phyloP scores from a whole-genome alignment of 192 early-diverging fungal genomes.

The Rhizoclosmatium sp. region DNA sequence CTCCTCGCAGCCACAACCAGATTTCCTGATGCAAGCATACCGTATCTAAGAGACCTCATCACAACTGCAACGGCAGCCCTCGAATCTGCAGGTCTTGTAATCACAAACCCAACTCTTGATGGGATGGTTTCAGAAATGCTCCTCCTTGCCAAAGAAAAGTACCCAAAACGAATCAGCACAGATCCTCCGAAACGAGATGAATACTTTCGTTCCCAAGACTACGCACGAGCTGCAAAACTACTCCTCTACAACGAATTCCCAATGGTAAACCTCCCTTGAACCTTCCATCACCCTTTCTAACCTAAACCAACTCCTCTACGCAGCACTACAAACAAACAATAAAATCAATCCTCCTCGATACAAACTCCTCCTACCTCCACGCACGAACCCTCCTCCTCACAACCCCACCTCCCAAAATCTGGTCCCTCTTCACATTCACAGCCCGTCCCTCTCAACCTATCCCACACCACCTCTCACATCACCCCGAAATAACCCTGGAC shows the following conservation, averaged over 20 bases:
- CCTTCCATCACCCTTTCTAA: not conserved
- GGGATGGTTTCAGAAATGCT: not conserved
- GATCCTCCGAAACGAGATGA: not conserved
- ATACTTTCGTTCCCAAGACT: conserved; percentile 4
- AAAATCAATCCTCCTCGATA: conserved; percentile 24
- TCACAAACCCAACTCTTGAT: not conserved
- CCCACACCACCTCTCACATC: not conserved
- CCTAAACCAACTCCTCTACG: not conserved
- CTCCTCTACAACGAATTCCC: conserved; percentile 32
- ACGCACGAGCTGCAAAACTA: not conserved
- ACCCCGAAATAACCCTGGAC: not conserved
- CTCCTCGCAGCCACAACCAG: not conserved
- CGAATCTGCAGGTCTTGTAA: not conserved
- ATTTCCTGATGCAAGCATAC: not conserved
- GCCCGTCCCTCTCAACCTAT: not conserved
- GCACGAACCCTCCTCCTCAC: not conserved
- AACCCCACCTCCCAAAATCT: conserved; percentile 10
- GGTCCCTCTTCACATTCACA: conserved; percentile 22
- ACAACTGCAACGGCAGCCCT: not conserved
- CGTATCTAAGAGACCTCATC: not conserved
- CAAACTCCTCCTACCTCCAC: conserved; percentile 10
- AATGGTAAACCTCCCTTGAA: conserved; percentile 6
- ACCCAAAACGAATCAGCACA: conserved; percentile 11
- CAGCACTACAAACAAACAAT: conserved; percentile 36
- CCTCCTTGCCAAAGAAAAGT: not conserved